Base-by-base conservation (phyloP, 176 grass and related monocot genomes). In the Phoenix roebelenii region DNA sequence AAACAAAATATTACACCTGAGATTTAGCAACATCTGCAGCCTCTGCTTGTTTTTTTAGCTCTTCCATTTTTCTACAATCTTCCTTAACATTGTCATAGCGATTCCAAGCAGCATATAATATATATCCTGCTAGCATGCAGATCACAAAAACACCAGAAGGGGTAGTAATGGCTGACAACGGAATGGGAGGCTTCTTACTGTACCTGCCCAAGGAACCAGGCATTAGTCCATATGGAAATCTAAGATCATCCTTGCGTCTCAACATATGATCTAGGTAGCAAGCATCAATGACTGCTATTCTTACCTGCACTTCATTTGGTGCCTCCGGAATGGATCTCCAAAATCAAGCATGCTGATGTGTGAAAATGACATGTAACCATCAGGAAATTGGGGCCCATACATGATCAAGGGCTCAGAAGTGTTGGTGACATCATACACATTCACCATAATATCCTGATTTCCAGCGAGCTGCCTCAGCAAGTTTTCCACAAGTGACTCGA, bases 1-100 rank as follows among this genome's bases (percentile, higher is more conserved):
- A 44, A 44, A 44, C 35, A 44, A 44, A 44, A 44, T 44, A 44
- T 12, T 44, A 44, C 35, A 98, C 93, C 93, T 98, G 93, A 81
- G 93, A 98, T 83, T 98, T 98, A 66, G 93, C 93, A 80, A 92
- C 7, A 71, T 98, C 93, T 10, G 93, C 93, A 3, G 93, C 93
- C 75, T 98, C 93, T 58, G 93, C 93, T 68, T 28, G 79, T 54
- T 83, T 88, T 58, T 98, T 98, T 23, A 98, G 73, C 26, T 55
- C 76, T 77, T 85, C 84, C 93, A 98, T 98, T 79, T 92, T 85
- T 52, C 79, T 73, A 50, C 68, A 98, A 79, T 89, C 93, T 85
- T 98, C 93, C 63, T 89, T 98, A 52, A 92, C 93, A 74, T 68
- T 98, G 63, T 83, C 88, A 54, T 92, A 98, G 49, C 82, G 93